Evolutionary conservation across 78 protist genomes (phyloP).

Genomic region (slime mould (Dictyostelium discoideum)): dicty_2.7 NC_007088.5:7470501-7471000

Average conservation of each 20-base stretch:
- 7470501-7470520: conserved; percentile 1
- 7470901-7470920: background rate
- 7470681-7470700: background rate
- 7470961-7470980: background rate
- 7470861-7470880: conserved; percentile 44
- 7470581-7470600: background rate
- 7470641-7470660: conserved; percentile 12
- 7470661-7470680: conserved; percentile 11
- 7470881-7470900: background rate
- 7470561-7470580: background rate
- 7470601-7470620: background rate
- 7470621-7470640: conserved; percentile 25
- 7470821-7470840: conserved; percentile 8
- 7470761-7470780: background rate
- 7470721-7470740: background rate
- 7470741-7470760: background rate
- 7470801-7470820: conserved; percentile 24
- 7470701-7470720: background rate
- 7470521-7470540: background rate
- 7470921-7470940: conserved; percentile 4
- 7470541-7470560: conserved; percentile 1
- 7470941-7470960: conserved; percentile 24
- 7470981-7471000: background rate
- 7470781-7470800: conserved; percentile 24
- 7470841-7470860: conserved; percentile 19